phyloP scores from a whole-genome alignment of 2,329 filamentous ascomycete species.

The Diplocarpon rosae region DNA sequence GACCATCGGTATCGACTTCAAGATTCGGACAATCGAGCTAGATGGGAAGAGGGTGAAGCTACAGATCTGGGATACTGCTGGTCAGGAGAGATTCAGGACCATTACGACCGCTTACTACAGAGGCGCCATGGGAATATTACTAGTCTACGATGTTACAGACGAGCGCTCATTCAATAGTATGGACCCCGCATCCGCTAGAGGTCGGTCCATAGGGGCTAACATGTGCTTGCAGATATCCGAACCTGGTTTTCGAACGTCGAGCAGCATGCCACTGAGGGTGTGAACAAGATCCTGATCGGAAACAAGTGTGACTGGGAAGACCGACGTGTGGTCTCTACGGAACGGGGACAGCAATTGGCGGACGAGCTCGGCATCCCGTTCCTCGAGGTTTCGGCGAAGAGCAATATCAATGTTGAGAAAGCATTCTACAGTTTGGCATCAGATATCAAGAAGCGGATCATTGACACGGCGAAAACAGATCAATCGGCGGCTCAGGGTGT shows the following conservation, averaged over 20 bases:
- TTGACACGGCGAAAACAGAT: conserved; percentile 79
- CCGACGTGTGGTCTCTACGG: conserved; percentile 87
- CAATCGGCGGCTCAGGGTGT: conserved; percentile 47
- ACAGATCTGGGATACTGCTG: conserved; percentile 99
- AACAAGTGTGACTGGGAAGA: conserved; percentile 99
- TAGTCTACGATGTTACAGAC: conserved; percentile 98
- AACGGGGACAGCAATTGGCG: conserved; percentile 85
- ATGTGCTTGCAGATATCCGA: conserved; percentile 63
- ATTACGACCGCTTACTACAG: conserved; percentile 99
- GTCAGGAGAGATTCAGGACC: conserved; percentile 95
- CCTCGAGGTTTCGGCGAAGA: conserved; percentile 96
- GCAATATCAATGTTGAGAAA: conserved; percentile 99
- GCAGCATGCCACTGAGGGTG: conserved; percentile 94
- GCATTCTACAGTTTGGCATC: conserved; percentile 91
- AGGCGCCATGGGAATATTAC: conserved; percentile 93
- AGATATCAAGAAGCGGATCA: conserved; percentile 97
- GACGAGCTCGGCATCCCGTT: conserved; percentile 96
- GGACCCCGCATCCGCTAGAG: conserved; percentile 4
- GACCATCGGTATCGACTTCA: conserved; percentile 99
- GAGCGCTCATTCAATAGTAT: conserved; percentile 99
- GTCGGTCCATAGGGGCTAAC: conserved; percentile 2
- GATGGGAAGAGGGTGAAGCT: conserved; percentile 98
- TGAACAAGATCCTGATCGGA: conserved; percentile 98
- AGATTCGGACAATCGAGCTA: conserved; percentile 97
- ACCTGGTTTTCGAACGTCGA: conserved; percentile 99